Evolutionary conservation across 495 filamentous ascomycete species (phyloP).

Genomic region (Aspergillus incahuasiensis): DNA sequence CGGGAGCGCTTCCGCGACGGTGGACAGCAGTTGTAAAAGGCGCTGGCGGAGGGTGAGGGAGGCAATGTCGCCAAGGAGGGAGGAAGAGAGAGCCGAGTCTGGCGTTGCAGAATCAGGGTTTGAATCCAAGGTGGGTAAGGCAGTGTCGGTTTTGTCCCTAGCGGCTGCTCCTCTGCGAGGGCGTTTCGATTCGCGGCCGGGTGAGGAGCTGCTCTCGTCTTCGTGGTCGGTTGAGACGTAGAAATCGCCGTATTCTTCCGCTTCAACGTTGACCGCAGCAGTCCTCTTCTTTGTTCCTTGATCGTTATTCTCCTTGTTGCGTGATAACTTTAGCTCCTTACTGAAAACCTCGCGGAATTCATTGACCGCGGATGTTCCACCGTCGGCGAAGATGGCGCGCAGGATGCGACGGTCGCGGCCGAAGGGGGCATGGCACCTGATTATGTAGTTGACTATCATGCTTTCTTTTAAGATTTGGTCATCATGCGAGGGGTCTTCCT

Average conservation of each 20-base stretch:
- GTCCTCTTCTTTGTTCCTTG: conserved; percentile 36
- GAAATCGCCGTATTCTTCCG: conserved; percentile 51
- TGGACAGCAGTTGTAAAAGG: conserved; percentile 52
- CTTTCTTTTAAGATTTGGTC: conserved; percentile 35
- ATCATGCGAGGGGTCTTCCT: conserved; percentile 19
- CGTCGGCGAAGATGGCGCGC: conserved; percentile 62
- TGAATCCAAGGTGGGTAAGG: not conserved
- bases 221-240: conserved; percentile 46
- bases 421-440: conserved; percentile 25
- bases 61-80: conserved; percentile 46
- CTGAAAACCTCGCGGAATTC: conserved; percentile 60
- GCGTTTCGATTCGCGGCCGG: conserved; percentile 16
- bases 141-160: not conserved
- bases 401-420: conserved; percentile 50
- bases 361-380: conserved; percentile 34
- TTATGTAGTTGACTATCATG: conserved; percentile 55
- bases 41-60: conserved; percentile 61
- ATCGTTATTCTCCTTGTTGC: conserved; percentile 15
- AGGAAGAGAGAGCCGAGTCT: not conserved
- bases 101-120: not conserved
- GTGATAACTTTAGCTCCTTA: conserved; percentile 48
- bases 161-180: conserved; percentile 14
- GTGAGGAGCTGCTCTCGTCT: conserved; percentile 32
- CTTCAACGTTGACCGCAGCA: conserved; percentile 53
- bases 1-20: conserved; percentile 40